These are phyloP conservation scores for Stachybotrys chartarum DNA, from an alignment of 2,329 filamentous ascomycete species.

Conservation along the genomic window DNA sequence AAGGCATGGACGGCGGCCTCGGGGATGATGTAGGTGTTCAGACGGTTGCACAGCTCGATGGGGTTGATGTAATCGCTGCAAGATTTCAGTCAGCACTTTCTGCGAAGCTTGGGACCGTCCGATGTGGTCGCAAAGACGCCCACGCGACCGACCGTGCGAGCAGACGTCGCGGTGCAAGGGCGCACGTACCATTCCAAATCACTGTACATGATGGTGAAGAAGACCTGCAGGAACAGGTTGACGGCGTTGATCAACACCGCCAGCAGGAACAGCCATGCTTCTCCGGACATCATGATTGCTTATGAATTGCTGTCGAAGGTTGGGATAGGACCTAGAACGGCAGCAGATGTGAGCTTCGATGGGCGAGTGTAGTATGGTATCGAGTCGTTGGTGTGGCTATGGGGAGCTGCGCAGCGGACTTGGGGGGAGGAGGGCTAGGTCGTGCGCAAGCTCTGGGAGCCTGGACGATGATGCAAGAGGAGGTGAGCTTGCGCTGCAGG, in stretches of 20 bases:
- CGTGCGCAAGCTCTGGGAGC: neutral
- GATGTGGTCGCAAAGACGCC: neutral
- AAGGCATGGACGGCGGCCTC: constrained; percentile 97
- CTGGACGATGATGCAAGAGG: too few relatives aligned
- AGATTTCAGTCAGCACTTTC: neutral
- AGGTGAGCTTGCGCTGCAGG: too few relatives aligned
- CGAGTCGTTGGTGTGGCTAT: too few relatives aligned
- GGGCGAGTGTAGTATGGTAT: too few relatives aligned
- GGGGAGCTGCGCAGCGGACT: neutral
- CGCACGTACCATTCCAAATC: constrained; percentile 88
- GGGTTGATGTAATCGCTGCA: constrained; percentile 98
- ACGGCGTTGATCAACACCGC: constrained; percentile 99
- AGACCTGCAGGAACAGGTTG: constrained; percentile 99
- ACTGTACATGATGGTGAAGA: constrained; percentile 99
- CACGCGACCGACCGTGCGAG: constrained; percentile 11
- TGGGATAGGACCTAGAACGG: constrained; percentile 3
- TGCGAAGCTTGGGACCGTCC: neutral
- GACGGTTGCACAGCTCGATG: constrained; percentile 99
- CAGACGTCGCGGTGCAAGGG: constrained; percentile 1
- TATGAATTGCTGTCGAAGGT: constrained; percentile 11
- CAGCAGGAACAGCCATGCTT: constrained; percentile 97
- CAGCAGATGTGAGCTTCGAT: neutral
- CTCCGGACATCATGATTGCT: constrained; percentile 69
- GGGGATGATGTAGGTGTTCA: constrained; percentile 99
- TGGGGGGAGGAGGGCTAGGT: neutral